Conservation (phyloP, 225 moss, liverwort and hornwort genomes). For the Thuidium tamariscinum region DNA sequence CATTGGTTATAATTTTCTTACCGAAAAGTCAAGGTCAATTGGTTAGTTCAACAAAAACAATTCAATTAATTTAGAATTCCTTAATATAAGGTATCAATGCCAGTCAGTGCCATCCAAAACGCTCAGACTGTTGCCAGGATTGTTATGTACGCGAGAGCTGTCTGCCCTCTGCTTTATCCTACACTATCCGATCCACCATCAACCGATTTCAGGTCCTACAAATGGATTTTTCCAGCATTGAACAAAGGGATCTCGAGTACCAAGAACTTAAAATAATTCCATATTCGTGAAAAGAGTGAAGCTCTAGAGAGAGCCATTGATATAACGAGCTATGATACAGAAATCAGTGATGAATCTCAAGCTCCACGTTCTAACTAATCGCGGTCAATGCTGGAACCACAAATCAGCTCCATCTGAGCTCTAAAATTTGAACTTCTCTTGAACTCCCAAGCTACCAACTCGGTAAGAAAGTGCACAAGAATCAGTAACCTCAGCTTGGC, state of each 20-base stretch:
- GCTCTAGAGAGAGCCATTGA: background rate
- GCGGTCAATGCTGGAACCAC: background rate
- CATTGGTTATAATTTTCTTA: fast-evolving
- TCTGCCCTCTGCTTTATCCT: background rate
- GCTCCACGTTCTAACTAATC: background rate
- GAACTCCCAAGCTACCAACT: background rate
- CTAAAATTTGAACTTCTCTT: background rate
- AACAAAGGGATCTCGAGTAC: background rate
- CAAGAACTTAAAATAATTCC: background rate
- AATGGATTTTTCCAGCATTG: background rate
- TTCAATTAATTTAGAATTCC: background rate
- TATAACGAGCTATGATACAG: background rate
- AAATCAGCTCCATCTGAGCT: background rate
- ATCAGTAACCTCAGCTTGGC: background rate
- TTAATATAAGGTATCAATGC: background rate
- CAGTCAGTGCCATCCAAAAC: background rate
- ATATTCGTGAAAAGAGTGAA: background rate
- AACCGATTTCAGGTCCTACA: background rate
- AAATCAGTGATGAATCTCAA: background rate
- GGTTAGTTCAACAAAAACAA: background rate
- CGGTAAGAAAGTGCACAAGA: background rate
- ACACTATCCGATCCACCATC: background rate
- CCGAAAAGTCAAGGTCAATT: background rate
- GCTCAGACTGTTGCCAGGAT: background rate
- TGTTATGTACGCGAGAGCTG: background rate